Conservation (phyloP, 2,329 filamentous ascomycete genomes). For the Ophiostoma sp. region DNA sequence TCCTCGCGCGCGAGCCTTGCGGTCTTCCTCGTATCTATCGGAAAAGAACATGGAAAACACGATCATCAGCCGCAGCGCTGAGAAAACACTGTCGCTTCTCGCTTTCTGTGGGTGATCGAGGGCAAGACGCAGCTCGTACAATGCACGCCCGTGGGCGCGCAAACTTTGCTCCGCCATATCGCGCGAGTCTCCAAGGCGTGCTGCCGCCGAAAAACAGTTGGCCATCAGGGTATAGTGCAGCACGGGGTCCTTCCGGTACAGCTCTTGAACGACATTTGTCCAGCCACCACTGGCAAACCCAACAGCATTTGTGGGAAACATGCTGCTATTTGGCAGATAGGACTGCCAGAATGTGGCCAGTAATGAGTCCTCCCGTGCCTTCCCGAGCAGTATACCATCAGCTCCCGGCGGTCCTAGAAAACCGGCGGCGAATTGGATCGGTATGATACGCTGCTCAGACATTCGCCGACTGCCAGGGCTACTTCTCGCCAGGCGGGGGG, state of each 20-base stretch:
- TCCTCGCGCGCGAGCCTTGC: constrained; percentile 25
- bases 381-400: constrained; percentile 21
- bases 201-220: constrained; percentile 26
- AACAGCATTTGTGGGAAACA: constrained; percentile 21
- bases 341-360: constrained; percentile 27
- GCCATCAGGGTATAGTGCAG: constrained; percentile 27
- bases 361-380: constrained; percentile 23
- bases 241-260: constrained; percentile 26
- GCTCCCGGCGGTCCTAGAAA: not conserved
- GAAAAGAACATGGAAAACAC: constrained; percentile 30
- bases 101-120: constrained; percentile 24
- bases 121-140: constrained; percentile 25
- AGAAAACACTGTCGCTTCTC: constrained; percentile 27
- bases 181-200: constrained; percentile 20
- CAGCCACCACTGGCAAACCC: constrained; percentile 27
- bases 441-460: constrained; percentile 20
- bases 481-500: not conserved
- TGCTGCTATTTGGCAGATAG: constrained; percentile 27
- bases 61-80: constrained; percentile 29
- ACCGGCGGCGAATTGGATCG: not conserved
- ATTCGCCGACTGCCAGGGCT: constrained; percentile 10
- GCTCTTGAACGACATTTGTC: constrained; percentile 26
- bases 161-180: constrained; percentile 26
- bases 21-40: constrained; percentile 26
- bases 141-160: constrained; percentile 26